These are phyloP conservation scores for Niebla homalea DNA, from an alignment of 495 filamentous ascomycete species.

Conservation along the genomic window DNA sequence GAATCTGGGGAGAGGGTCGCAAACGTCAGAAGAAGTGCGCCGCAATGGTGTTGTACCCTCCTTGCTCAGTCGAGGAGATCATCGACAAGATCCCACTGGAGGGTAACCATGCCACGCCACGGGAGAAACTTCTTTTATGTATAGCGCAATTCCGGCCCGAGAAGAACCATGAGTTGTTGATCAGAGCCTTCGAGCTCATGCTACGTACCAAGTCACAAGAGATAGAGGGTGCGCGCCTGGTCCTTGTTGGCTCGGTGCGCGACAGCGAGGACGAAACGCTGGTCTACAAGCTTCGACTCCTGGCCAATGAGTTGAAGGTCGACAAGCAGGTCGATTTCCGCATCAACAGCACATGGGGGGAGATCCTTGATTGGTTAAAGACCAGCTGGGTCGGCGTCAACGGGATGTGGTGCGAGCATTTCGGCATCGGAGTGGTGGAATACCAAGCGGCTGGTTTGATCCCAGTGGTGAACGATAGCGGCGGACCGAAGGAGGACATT, in stretches of 20 bases:
- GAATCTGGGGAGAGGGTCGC: constrained; percentile 58
- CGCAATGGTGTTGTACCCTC: constrained; percentile 66
- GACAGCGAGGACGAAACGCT: constrained; percentile 69
- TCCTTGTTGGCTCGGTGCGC: constrained; percentile 79
- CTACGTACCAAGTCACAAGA: constrained; percentile 19
- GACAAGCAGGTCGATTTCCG: constrained; percentile 74
- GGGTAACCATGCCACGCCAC: constrained; percentile 46
- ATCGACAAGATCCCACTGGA: constrained; percentile 55
- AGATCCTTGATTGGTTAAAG: constrained; percentile 65
- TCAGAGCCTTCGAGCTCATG: constrained; percentile 72
- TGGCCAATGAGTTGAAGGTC: constrained; percentile 78
- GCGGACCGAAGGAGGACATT: constrained; percentile 87
- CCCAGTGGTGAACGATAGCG: constrained; percentile 78
- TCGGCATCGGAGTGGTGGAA: constrained; percentile 95
- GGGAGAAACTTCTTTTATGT: constrained; percentile 65
- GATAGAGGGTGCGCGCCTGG: constrained; percentile 45
- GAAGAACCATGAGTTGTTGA: constrained; percentile 80
- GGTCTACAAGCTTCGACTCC: constrained; percentile 79
- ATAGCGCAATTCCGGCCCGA: constrained; percentile 96
- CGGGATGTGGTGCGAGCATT: constrained; percentile 99
- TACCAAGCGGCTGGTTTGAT: constrained; percentile 93
- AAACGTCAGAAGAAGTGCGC: constrained; percentile 25
- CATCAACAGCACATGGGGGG: constrained; percentile 75
- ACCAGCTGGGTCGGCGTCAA: constrained; percentile 75
- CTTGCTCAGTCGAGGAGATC: constrained; percentile 76